Evolutionary conservation across 345 rosid species (phyloP).

Genomic region (Rubroshorea leprosula): DNA sequence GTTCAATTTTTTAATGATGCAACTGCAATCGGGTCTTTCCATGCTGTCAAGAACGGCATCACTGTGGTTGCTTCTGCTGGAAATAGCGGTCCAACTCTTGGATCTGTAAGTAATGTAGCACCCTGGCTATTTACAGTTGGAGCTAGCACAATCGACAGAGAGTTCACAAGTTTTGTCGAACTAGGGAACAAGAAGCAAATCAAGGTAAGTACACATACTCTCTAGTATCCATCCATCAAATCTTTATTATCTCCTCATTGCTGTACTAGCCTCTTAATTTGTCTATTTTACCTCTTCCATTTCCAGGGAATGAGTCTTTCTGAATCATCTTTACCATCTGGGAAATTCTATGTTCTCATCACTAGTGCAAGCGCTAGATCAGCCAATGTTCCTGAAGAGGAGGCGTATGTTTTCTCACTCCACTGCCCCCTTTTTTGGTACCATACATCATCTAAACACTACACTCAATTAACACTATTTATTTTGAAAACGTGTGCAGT

Average conservation of each 20-base stretch:
- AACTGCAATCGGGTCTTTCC: slow-evolving; percentile 34
- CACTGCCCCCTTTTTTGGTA: not conserved
- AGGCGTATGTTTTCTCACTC: slow-evolving; percentile 34
- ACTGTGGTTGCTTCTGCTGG: slow-evolving; percentile 47
- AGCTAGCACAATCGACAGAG: slow-evolving; percentile 71
- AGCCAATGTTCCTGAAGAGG: slow-evolving; percentile 18
- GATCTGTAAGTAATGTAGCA: slow-evolving; percentile 47
- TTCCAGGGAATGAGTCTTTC: slow-evolving; percentile 67
- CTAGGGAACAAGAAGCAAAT: slow-evolving; percentile 38
- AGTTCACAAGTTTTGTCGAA: slow-evolving; percentile 38
- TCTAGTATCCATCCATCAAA: no score
- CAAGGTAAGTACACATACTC: slow-evolving; percentile 60
- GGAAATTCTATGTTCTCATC: slow-evolving; percentile 46
- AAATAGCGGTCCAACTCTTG: slow-evolving; percentile 57
- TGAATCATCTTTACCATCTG: slow-evolving; percentile 19
- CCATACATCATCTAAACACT: no score
- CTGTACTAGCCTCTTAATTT: no score
- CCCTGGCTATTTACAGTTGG: slow-evolving; percentile 80
- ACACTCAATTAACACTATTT: not conserved
- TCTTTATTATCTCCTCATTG: no score
- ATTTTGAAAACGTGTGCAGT: slow-evolving; percentile 16
- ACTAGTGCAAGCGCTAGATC: slow-evolving; percentile 37
- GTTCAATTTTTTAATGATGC: slow-evolving; percentile 26
- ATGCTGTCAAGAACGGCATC: slow-evolving; percentile 32
- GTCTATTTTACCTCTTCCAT: not conserved